Evolutionary conservation across 495 filamentous ascomycete species (phyloP).

Genomic region (Poronia punctata): DNA sequence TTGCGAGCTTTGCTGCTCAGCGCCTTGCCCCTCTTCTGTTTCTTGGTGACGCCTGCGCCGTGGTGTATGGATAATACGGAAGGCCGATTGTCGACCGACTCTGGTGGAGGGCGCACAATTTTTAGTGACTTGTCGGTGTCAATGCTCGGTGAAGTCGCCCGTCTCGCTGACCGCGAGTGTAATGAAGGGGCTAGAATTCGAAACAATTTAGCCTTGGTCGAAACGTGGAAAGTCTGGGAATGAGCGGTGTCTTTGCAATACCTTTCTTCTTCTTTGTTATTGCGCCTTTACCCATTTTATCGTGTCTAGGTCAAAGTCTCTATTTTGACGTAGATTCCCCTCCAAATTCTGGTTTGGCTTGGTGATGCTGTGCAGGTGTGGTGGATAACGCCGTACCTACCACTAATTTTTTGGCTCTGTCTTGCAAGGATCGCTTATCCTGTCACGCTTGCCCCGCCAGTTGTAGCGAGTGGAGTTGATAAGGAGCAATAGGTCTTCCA

Average conservation of each 20-base stretch:
- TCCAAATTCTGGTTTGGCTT: too few relatives aligned
- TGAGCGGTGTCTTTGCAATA: conserved; percentile 6
- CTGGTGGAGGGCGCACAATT: conserved; percentile 47
- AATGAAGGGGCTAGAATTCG: conserved; percentile 34
- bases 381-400: too few relatives aligned
- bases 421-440: too few relatives aligned
- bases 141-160: conserved; percentile 63
- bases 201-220: conserved; percentile 9
- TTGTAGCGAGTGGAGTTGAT: too few relatives aligned
- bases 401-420: too few relatives aligned
- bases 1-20: conserved; percentile 57
- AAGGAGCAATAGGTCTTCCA: too few relatives aligned
- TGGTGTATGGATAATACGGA: conserved; percentile 56
- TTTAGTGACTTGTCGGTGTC: conserved; percentile 71
- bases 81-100: conserved; percentile 44
- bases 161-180: conserved; percentile 67
- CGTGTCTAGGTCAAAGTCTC: too few relatives aligned
- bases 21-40: conserved; percentile 53
- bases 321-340: too few relatives aligned
- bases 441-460: too few relatives aligned
- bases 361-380: too few relatives aligned
- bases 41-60: conserved; percentile 58
- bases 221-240: not conserved
- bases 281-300: conserved; percentile 33
- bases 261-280: conserved; percentile 36